These are phyloP conservation scores for Luffa aegyptiaca DNA, from an alignment of 306 rosid genomes.

Conservation along the genomic window DNA sequence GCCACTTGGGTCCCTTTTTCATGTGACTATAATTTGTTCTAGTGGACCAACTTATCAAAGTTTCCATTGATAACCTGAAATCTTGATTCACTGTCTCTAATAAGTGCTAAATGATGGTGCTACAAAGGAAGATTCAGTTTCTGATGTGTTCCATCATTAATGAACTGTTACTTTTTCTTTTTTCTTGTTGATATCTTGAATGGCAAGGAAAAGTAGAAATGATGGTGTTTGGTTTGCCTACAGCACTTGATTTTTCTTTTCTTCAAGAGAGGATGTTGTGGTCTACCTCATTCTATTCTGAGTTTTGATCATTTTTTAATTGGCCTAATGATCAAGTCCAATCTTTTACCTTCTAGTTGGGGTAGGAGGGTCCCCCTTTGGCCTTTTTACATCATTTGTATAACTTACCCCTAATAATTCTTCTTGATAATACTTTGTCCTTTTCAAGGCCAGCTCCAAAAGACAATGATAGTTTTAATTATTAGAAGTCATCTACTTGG, in stretches of 20 bases:
- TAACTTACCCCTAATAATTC: not conserved
- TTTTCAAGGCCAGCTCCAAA: not conserved
- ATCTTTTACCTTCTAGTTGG: not conserved
- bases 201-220: not conserved
- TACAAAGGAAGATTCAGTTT: slow-evolving; percentile 5
- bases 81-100: not conserved
- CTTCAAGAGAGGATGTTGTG: not conserved
- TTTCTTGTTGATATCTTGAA: not conserved
- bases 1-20: not conserved
- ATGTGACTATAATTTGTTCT: not conserved
- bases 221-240: not conserved
- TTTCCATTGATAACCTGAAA: not conserved
- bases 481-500: not conserved
- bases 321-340: not conserved
- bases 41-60: not conserved
- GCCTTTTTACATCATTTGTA: not conserved
- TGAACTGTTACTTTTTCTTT: not conserved
- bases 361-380: not conserved
- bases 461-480: not conserved
- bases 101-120: not conserved
- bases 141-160: not conserved
- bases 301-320: not conserved
- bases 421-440: not conserved
- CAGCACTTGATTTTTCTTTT: not conserved
- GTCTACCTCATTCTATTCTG: not conserved